phyloP scores from a whole-genome alignment of 768 basidiomycete species.

The Lactarius sp. region DNA sequence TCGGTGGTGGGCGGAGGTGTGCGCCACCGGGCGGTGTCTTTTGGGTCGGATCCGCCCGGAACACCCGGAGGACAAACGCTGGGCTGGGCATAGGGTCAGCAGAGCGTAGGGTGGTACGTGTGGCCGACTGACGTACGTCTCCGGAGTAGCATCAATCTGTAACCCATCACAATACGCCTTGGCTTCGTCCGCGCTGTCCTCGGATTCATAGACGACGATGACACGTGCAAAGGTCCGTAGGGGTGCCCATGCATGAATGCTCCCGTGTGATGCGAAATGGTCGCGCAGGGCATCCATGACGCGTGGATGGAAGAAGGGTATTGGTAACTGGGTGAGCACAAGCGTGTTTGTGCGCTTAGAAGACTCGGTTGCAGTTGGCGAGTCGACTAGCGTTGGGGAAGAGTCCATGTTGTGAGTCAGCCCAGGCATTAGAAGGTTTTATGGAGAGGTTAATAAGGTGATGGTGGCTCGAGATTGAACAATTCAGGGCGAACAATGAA shows the following conservation, averaged over 20 bases:
- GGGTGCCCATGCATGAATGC: constrained; percentile 88
- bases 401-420: constrained; percentile 12
- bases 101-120: not conserved
- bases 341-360: constrained; percentile 72
- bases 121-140: constrained; percentile 37
- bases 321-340: constrained; percentile 72
- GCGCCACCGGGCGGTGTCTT: constrained; percentile 28
- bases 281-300: constrained; percentile 59
- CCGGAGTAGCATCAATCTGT: constrained; percentile 48
- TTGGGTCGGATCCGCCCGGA: constrained; percentile 68
- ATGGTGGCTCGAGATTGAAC: not conserved
- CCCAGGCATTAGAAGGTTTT: constrained; percentile 10
- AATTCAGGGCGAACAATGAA: not conserved
- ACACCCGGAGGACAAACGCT: constrained; percentile 56
- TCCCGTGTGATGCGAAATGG: constrained; percentile 75
- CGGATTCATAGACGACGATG: constrained; percentile 68
- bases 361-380: constrained; percentile 14
- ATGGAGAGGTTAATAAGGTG: not conserved
- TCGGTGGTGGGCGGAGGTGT: constrained; percentile 62
- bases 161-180: constrained; percentile 64
- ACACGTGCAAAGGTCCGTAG: constrained; percentile 76
- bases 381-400: constrained; percentile 4
- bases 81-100: constrained; percentile 35
- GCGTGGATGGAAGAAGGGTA: constrained; percentile 67
- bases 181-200: constrained; percentile 60